Evolutionary conservation across 352 stramenopile species (phyloP).

Genomic region (Pythium phragmitis): DNA sequence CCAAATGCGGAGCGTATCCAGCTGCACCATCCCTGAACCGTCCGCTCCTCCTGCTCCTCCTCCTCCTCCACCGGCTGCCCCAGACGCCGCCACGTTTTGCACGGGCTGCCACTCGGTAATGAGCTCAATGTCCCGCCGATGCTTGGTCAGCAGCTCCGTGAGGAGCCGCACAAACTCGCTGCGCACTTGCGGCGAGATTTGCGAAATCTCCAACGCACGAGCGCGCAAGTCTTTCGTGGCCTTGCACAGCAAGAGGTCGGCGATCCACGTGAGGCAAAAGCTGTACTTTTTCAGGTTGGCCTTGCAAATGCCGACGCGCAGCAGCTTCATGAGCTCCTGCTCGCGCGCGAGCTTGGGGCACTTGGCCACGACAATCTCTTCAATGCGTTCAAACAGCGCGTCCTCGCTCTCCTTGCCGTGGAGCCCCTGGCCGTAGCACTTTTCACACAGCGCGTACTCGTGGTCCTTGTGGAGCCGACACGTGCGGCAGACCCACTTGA

Average conservation of each 20-base stretch:
- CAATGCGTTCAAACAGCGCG: conserved; percentile 59
- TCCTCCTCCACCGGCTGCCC: conserved; percentile 10
- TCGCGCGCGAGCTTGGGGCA: conserved; percentile 50
- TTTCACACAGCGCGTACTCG: conserved; percentile 67
- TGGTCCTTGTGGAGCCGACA: conserved; percentile 47
- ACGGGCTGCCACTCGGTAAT: conserved; percentile 68
- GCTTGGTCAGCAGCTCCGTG: conserved; percentile 50
- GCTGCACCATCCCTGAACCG: conserved; percentile 22
- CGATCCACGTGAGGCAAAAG: conserved; percentile 82
- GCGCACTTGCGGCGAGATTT: conserved; percentile 63
- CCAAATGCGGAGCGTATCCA: conserved; percentile 74
- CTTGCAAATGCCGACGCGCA: conserved; percentile 77
- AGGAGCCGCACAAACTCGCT: conserved; percentile 67
- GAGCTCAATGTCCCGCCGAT: conserved; percentile 67
- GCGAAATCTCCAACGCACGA: conserved; percentile 66
- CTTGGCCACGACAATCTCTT: conserved; percentile 63
- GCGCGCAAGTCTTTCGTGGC: conserved; percentile 64
- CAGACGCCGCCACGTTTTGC: conserved; percentile 25
- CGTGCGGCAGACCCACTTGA: conserved; percentile 71
- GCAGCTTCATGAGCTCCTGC: conserved; percentile 52
- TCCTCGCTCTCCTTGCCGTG: conserved; percentile 71
- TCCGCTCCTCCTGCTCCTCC: conserved; percentile 10
- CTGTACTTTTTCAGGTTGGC: conserved; percentile 81
- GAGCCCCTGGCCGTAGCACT: conserved; percentile 71
- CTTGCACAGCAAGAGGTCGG: conserved; percentile 62